phyloP scores from a whole-genome alignment of 768 basidiomycete species.

The Suillus spraguei region DNA sequence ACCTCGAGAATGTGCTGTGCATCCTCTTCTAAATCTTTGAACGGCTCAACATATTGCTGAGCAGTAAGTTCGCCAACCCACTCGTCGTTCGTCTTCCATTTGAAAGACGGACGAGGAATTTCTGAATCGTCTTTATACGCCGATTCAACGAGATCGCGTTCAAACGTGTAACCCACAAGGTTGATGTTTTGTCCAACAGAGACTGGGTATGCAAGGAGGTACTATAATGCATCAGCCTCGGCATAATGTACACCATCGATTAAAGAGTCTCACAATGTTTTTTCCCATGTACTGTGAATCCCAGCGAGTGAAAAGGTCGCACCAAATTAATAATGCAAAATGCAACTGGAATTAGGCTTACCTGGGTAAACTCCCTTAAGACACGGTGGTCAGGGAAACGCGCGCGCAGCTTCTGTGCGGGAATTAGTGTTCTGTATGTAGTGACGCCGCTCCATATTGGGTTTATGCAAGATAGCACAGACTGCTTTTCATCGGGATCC shows the following conservation, averaged over 20 bases:
- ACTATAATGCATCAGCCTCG: slow-evolving; percentile 37
- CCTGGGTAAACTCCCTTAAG: slow-evolving; percentile 51
- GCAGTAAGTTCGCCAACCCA: slow-evolving; percentile 53
- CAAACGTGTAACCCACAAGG: slow-evolving; percentile 57
- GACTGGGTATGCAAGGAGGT: slow-evolving; percentile 64
- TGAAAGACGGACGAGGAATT: slow-evolving; percentile 17
- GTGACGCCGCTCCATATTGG: slow-evolving; percentile 61
- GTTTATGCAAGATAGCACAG: slow-evolving; percentile 45
- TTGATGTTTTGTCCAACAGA: slow-evolving; percentile 60
- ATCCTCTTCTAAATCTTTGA: slow-evolving; percentile 60
- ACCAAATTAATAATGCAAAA: slow-evolving; percentile 3
- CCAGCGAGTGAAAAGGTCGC: not conserved
- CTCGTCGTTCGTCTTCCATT: slow-evolving; percentile 36
- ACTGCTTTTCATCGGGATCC: slow-evolving; percentile 43
- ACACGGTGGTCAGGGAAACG: slow-evolving; percentile 49
- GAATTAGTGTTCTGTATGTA: slow-evolving; percentile 61
- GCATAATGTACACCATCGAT: not conserved
- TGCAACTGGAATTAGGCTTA: slow-evolving; percentile 26
- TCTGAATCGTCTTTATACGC: slow-evolving; percentile 30
- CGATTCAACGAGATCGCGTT: slow-evolving; percentile 54
- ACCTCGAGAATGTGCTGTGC: slow-evolving; percentile 60
- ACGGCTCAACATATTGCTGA: slow-evolving; percentile 47
- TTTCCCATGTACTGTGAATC: slow-evolving; percentile 57
- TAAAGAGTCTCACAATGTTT: slow-evolving; percentile 38
- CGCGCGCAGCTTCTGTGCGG: slow-evolving; percentile 46